Base-by-base conservation (phyloP, 495 filamentous ascomycete genomes). In the Penicillium canescens region DNA sequence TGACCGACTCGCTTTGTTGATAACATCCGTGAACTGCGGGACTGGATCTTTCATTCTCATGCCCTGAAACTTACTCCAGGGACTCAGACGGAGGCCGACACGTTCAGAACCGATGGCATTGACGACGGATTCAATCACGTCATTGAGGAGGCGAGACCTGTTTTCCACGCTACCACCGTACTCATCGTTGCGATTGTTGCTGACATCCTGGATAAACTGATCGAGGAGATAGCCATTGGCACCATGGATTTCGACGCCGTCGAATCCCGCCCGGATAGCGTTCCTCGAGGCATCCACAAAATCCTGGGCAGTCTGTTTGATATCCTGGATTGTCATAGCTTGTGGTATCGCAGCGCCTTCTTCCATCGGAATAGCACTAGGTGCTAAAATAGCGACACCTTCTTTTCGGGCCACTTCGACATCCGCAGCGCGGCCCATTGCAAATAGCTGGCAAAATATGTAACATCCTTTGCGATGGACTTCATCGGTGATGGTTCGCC, bases 201-300 rank as follows among this genome's bases (percentile, higher is more conserved):
- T 70, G 18, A 63, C 72, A 52, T 84, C 80, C 57, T 87, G 85
- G 4, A 76, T 68, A 69, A 92, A 92, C 66, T 91, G 89, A 57
- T 92, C 86, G 31, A 89, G 66, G 24, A 92, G 71, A 54, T 89
- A 91, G 7, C 88, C 88, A 55, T 92, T 90, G 2, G 86, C 86
- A 24, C 79, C 83, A 62, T 91, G 87, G 34, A 90, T 73, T 71
- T 93, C 89, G 2, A 93, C 86, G 8, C 86, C 88, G 61, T 91
- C 88, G 54, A 90, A 91, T 5, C 88, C 89, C 7, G 87, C 88
- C 23, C 63, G 68, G 10, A 90, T 74, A 3, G 86, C 85, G 45
- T 83, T 85, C 62, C 73, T 67, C 1, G 86, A 82, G 16, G 86
- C 86, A 4, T 68, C 40, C 3, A 74, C 83, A 54, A 84, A 90